phyloP scores from a whole-genome alignment of 768 basidiomycete genomes.

The Russula dissimulans region DNA sequence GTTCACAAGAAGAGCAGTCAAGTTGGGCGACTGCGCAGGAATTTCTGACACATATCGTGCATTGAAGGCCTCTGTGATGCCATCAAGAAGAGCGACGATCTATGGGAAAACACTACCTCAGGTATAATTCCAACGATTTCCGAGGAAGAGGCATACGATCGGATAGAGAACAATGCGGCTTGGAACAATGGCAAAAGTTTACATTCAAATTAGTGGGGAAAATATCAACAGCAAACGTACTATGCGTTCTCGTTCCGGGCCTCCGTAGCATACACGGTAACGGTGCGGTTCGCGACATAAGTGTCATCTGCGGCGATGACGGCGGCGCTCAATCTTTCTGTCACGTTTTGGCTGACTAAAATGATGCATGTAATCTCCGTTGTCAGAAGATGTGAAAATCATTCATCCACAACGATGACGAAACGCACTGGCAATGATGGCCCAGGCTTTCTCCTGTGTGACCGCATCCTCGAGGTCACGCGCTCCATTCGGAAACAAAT shows the following conservation, averaged over 20 bases:
- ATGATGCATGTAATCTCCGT: slow-evolving; percentile 26
- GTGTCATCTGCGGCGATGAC: slow-evolving; percentile 31
- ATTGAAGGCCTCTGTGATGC: slow-evolving; percentile 31
- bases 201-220: not conserved
- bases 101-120: slow-evolving; percentile 8
- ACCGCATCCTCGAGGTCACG: slow-evolving; percentile 37
- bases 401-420: not conserved
- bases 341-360: slow-evolving; percentile 28
- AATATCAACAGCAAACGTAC: slow-evolving; percentile 26
- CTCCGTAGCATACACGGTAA: slow-evolving; percentile 39
- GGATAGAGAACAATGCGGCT: slow-evolving; percentile 3
- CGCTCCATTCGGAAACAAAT: slow-evolving; percentile 37
- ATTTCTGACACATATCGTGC: slow-evolving; percentile 27
- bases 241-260: slow-evolving; percentile 52
- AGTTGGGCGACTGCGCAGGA: slow-evolving; percentile 20
- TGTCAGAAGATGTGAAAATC: not conserved
- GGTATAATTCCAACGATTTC: not conserved
- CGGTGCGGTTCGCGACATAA: slow-evolving; percentile 27
- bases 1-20: slow-evolving; percentile 31
- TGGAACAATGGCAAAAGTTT: not conserved
- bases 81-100: slow-evolving; percentile 29
- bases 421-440: slow-evolving; percentile 41
- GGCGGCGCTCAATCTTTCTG: slow-evolving; percentile 20
- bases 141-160: not conserved
- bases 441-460: slow-evolving; percentile 45